Conservation (phyloP, 129 eudicot genomes). For the Centella asiatica region DNA sequence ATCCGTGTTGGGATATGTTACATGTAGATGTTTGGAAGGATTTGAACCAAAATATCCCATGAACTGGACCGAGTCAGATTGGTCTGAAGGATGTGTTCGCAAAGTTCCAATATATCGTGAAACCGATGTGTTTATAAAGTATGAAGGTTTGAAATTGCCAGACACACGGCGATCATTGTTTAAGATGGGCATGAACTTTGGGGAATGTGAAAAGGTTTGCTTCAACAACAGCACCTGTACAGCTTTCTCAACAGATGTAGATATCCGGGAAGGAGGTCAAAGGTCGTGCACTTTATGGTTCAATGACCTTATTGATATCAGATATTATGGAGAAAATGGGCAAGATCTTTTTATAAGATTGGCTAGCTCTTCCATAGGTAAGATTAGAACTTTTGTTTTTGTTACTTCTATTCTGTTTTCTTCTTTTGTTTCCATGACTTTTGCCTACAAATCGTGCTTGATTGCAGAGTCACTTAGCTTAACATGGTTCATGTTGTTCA, state of each 20-base stretch:
- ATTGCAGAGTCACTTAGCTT: too few relatives aligned
- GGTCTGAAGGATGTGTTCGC: neutral
- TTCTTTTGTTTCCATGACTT: too few relatives aligned
- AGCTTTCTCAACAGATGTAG: neutral
- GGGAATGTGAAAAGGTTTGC: neutral
- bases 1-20: neutral
- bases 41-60: neutral
- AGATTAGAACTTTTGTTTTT: too few relatives aligned
- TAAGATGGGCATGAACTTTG: neutral
- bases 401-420: too few relatives aligned
- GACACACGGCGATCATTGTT: neutral
- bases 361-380: neutral
- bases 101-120: neutral
- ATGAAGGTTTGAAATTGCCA: neutral
- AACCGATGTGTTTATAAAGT: neutral
- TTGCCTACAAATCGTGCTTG: too few relatives aligned
- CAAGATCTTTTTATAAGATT: neutral
- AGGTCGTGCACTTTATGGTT: neutral
- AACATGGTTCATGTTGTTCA: too few relatives aligned
- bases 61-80: neutral
- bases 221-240: slow-evolving; percentile 2
- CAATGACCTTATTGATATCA: neutral
- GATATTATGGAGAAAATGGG: neutral
- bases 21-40: slow-evolving; percentile 4
- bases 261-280: neutral